These are phyloP conservation scores for Aspergillus ostianus DNA, from an alignment of 495 filamentous ascomycete genomes.

Conservation along the genomic window DNA sequence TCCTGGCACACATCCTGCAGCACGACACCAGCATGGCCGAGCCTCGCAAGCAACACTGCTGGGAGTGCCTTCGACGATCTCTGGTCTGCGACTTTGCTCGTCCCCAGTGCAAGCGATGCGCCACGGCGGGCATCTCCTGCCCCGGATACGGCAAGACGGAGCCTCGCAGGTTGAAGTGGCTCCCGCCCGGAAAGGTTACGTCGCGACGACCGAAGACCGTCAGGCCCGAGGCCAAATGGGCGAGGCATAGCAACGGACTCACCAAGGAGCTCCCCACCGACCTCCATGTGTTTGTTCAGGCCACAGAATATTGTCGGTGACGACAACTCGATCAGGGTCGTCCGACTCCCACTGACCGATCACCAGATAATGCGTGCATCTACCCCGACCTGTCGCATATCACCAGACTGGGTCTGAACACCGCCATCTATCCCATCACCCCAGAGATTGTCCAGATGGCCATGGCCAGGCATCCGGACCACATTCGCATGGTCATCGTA, in stretches of 20 bases:
- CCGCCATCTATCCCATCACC: slow-evolving; percentile 27
- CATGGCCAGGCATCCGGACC: slow-evolving; percentile 16
- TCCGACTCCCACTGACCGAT: not conserved
- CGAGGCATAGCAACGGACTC: not conserved
- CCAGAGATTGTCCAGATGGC: slow-evolving; percentile 18
- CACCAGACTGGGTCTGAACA: slow-evolving; percentile 26
- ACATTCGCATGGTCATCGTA: slow-evolving; percentile 25
- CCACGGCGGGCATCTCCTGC: slow-evolving; percentile 20
- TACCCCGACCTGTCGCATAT: slow-evolving; percentile 24
- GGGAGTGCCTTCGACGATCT: slow-evolving; percentile 39
- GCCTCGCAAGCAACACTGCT: no score
- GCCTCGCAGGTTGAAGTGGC: slow-evolving; percentile 23
- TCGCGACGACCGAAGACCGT: slow-evolving; percentile 13
- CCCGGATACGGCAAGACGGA: slow-evolving; percentile 25
- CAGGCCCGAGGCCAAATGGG: not conserved
- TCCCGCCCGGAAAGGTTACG: slow-evolving; percentile 27
- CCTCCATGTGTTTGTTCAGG: slow-evolving; percentile 7
- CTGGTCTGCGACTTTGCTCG: slow-evolving; percentile 32
- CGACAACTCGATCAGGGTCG: not conserved
- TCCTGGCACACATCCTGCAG: no score
- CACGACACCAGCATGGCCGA: no score
- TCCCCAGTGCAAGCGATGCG: slow-evolving; percentile 27
- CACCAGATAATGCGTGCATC: slow-evolving; percentile 31
- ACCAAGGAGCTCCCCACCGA: slow-evolving; percentile 3
- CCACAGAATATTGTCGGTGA: slow-evolving; percentile 11